These are phyloP conservation scores for Lecanicillium sp. DNA, from an alignment of 2,329 filamentous ascomycete species.

Conservation along the genomic window DNA sequence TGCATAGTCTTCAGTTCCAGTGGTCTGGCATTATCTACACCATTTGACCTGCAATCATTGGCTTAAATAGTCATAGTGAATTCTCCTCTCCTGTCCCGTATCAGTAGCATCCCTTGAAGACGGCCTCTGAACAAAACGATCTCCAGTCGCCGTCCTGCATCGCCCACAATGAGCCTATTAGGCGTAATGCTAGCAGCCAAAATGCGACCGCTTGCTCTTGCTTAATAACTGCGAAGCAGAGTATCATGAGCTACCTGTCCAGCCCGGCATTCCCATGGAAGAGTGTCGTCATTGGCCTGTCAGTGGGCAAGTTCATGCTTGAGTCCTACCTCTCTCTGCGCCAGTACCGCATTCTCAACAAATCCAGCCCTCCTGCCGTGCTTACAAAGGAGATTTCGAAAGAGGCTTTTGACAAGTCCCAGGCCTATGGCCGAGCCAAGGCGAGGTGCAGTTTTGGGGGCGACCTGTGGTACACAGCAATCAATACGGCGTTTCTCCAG, in stretches of 20 bases:
- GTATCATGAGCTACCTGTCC: slow-evolving; percentile 78
- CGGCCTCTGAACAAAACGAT: too few relatives aligned
- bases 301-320: slow-evolving; percentile 79
- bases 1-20: too few relatives aligned
- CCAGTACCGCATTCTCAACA: slow-evolving; percentile 80
- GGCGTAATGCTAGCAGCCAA: too few relatives aligned
- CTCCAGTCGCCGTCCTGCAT: too few relatives aligned
- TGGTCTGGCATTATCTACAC: too few relatives aligned
- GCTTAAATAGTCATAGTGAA: too few relatives aligned
- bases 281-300: slow-evolving; percentile 89
- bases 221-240: too few relatives aligned
- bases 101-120: too few relatives aligned
- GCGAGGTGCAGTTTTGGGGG: slow-evolving; percentile 77
- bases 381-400: slow-evolving; percentile 81
- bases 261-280: slow-evolving; percentile 94
- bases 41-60: too few relatives aligned
- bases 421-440: slow-evolving; percentile 94
- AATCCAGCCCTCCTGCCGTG: slow-evolving; percentile 73
- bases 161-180: too few relatives aligned
- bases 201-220: too few relatives aligned
- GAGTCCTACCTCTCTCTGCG: slow-evolving; percentile 84
- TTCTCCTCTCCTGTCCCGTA: too few relatives aligned
- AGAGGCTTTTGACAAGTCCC: slow-evolving; percentile 87
- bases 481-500: slow-evolving; percentile 83
- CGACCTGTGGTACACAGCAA: slow-evolving; percentile 74